Conservation (phyloP, 805 yeast species). For the Sugiyamaella valdiviana region DNA sequence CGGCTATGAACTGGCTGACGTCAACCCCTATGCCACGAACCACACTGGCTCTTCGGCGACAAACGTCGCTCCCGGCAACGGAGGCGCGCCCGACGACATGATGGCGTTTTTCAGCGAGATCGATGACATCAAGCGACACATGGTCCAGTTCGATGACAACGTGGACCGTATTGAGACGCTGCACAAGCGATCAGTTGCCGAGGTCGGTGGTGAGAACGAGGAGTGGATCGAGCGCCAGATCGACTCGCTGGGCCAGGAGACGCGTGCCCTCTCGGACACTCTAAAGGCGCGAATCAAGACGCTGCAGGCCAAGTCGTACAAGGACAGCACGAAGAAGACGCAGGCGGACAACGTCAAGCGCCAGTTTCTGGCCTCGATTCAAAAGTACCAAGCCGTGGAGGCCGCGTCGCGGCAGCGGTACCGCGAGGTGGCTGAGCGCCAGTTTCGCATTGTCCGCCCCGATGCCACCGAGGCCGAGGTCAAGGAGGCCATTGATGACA, state of each 20-base stretch:
- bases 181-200: constrained; percentile 66
- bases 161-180: constrained; percentile 63
- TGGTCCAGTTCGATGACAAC: constrained; percentile 63
- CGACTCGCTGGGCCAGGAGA: constrained; percentile 70
- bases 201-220: constrained; percentile 59
- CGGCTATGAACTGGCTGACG: constrained; percentile 18
- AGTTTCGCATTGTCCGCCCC: constrained; percentile 65
- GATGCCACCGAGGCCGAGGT: constrained; percentile 67
- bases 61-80: neutral
- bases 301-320: constrained; percentile 49
- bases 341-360: constrained; percentile 88
- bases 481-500: constrained; percentile 76
- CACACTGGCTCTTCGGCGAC: constrained; percentile 2
- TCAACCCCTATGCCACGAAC: constrained; percentile 18
- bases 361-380: constrained; percentile 78
- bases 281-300: constrained; percentile 72
- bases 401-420: constrained; percentile 79
- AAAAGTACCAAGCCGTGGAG: constrained; percentile 80
- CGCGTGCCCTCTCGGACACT: constrained; percentile 66
- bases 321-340: constrained; percentile 72
- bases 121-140: constrained; percentile 58
- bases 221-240: constrained; percentile 65
- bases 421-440: constrained; percentile 84
- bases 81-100: constrained; percentile 37
- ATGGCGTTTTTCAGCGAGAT: constrained; percentile 64